Percentiles rank a stretch among this genome's conserved stretches.
phyloP scores from a whole-genome alignment of 768 basidiomycete species.

The Daedalea quercina region DNA sequence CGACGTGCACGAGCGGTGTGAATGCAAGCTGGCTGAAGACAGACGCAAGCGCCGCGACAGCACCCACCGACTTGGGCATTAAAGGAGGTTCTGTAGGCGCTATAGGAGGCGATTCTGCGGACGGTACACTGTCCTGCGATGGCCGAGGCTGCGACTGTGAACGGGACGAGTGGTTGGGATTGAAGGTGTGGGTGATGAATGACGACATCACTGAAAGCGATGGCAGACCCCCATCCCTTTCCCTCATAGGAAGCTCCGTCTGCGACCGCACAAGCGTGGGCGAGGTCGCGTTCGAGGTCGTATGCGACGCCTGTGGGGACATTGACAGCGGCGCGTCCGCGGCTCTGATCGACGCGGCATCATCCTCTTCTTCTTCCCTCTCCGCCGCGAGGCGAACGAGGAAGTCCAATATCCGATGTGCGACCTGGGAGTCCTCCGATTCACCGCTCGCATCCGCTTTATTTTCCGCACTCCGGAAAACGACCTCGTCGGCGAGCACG shows the following conservation, averaged over 20 bases:
- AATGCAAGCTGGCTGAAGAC: slow-evolving; percentile 69
- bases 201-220: slow-evolving; percentile 62
- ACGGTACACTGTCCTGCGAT: slow-evolving; percentile 32
- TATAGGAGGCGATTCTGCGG: slow-evolving; percentile 3
- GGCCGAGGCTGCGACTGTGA: slow-evolving; percentile 42
- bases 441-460: not conserved
- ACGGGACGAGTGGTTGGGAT: slow-evolving; percentile 42
- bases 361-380: slow-evolving; percentile 15
- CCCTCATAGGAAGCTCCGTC: slow-evolving; percentile 42
- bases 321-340: slow-evolving; percentile 3
- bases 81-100: slow-evolving; percentile 7
- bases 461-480: slow-evolving; percentile 43
- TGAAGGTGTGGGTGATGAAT: slow-evolving; percentile 26
- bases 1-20: slow-evolving; percentile 48
- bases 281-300: slow-evolving; percentile 29
- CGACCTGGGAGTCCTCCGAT: slow-evolving; percentile 2
- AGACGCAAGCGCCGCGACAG: slow-evolving; percentile 55
- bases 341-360: slow-evolving; percentile 9
- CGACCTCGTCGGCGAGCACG: slow-evolving; percentile 64
- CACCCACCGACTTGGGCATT: slow-evolving; percentile 44
- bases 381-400: slow-evolving; percentile 8
- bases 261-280: slow-evolving; percentile 54
- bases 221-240: slow-evolving; percentile 43
- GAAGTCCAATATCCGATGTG: slow-evolving; percentile 18
- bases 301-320: slow-evolving; percentile 5